Conservation (phyloP, 1,284 basidiomycete species). For the Ceratobasidium theobromae region DNA sequence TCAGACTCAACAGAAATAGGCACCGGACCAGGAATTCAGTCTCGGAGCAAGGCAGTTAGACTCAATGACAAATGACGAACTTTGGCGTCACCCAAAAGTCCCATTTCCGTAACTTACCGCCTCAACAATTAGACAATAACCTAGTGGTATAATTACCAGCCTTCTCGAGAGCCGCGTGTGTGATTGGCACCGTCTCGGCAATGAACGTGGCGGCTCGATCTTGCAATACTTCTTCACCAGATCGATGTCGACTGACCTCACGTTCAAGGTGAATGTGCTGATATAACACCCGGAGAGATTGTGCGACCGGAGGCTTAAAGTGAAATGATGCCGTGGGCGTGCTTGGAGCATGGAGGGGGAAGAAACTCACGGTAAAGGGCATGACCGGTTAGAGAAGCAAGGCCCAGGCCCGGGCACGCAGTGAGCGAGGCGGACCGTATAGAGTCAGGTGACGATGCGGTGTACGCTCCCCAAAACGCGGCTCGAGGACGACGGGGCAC, state of each 20-base stretch:
- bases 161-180: conserved; percentile 24
- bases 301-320: conserved; percentile 22
- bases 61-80: background rate
- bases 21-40: background rate
- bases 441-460: conserved; percentile 30
- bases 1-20: conserved; percentile 25
- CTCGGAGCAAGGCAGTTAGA: conserved; percentile 14
- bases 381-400: conserved; percentile 26
- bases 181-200: conserved; percentile 2
- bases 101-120: conserved; percentile 15
- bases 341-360: conserved; percentile 17
- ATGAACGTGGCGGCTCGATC: conserved; percentile 32
- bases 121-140: conserved; percentile 7
- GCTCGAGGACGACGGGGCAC: conserved; percentile 10
- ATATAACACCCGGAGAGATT: conserved; percentile 28
- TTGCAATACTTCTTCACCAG: conserved; percentile 21
- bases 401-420: conserved; percentile 26
- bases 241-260: conserved; percentile 30
- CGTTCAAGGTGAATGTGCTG: conserved; percentile 7
- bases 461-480: conserved; percentile 32
- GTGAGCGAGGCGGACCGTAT: conserved; percentile 11
- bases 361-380: conserved; percentile 22
- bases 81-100: background rate
- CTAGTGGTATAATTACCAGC: conserved; percentile 22
- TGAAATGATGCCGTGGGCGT: conserved; percentile 22